Percentiles rank a stretch among this genome's conserved stretches.
Conservation (phyloP, 1,284 basidiomycete genomes). For the Cryptococcus sp. region DNA sequence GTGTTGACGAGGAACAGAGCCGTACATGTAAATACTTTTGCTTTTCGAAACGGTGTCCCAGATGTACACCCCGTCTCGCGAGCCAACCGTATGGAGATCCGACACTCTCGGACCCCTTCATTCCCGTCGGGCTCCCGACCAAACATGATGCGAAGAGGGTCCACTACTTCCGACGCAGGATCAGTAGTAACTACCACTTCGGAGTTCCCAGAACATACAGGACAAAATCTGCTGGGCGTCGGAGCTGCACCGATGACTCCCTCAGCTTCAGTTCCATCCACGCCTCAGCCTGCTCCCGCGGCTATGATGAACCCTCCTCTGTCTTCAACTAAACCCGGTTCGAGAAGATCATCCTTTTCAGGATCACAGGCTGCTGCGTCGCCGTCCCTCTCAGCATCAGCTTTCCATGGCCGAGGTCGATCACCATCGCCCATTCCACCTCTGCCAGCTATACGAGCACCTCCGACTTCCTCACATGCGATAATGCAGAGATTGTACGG, state of each 20-base stretch:
- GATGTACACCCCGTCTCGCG: constrained; percentile 63
- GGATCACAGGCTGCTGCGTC: constrained; percentile 47
- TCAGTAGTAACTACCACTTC: constrained; percentile 56
- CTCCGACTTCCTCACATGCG: constrained; percentile 37
- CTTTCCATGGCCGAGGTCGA: constrained; percentile 53
- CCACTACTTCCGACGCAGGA: constrained; percentile 68
- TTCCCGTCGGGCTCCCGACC: constrained; percentile 51
- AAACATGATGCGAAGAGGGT: constrained; percentile 61
- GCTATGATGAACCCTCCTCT: constrained; percentile 48
- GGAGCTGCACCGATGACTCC: constrained; percentile 23
- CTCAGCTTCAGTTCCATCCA: constrained; percentile 37
- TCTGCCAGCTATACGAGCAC: constrained; percentile 71
- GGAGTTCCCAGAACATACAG: constrained; percentile 52
- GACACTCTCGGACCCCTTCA: constrained; percentile 47
- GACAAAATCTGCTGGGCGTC: constrained; percentile 45
- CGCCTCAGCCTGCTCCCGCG: constrained; percentile 27
- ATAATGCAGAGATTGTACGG: constrained; percentile 71
- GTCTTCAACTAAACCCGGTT: constrained; percentile 50
- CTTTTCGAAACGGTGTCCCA: constrained; percentile 67
- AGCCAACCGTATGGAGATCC: constrained; percentile 43
- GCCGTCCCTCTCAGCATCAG: constrained; percentile 34
- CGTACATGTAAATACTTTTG: constrained; percentile 81
- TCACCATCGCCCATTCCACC: constrained; percentile 89
- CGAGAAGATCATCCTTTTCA: constrained; percentile 82
- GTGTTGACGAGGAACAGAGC: constrained; percentile 46